Base-by-base conservation (phyloP, 148 eudicot genomes). In the Limonium bicolor region DNA sequence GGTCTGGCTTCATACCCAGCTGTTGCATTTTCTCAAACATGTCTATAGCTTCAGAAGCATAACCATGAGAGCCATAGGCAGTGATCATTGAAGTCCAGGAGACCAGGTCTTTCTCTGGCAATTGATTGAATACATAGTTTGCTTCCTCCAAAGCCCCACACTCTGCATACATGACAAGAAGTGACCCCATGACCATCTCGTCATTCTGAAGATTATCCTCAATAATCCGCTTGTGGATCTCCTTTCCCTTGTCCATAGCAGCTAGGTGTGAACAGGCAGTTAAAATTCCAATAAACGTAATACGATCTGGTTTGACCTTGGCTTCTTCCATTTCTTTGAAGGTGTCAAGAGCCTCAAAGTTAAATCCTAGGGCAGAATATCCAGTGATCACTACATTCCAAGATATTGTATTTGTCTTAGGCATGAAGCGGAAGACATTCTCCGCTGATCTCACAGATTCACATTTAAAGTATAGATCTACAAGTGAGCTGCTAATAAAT, bases 311-410 rank as follows among this genome's bases (percentile, higher is more conserved):
- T 38, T 51, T 59, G 14, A 67, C 38, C 7, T 59, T 51, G 16
- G 46, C 59, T 44, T 36, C 54, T 41, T 32, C 54, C 73, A 72
- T 63, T 20, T 56, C 53, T 47, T 33, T 48, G 23, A 45, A 72
- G 11, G 45, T 43, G 10, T 29, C 39, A 25, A 72, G 60, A 8
- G 73, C 72, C 37, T 72, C 69, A 27, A 55, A 53, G 44, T 62
- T 62, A 37, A 32, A 62, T 16, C 77, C 73, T 10, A 37, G 26
- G 18, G 66, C 30, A 37, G 67, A 69, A 45, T 67, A 67, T 7
- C 77, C 77, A 23, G 77, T 62, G 13, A 71, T 71, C 77, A 71
- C 63, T 39, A 66, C 59, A 33, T 71, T 71, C 77, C 72, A 71
- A 23, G 50, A 41, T n/a, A 58, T 61, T 4, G 52, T 64, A 51